These are phyloP conservation scores for Oenanthe javanica DNA, from an alignment of 140 eudicot genomes.

Conservation along the genomic window DNA sequence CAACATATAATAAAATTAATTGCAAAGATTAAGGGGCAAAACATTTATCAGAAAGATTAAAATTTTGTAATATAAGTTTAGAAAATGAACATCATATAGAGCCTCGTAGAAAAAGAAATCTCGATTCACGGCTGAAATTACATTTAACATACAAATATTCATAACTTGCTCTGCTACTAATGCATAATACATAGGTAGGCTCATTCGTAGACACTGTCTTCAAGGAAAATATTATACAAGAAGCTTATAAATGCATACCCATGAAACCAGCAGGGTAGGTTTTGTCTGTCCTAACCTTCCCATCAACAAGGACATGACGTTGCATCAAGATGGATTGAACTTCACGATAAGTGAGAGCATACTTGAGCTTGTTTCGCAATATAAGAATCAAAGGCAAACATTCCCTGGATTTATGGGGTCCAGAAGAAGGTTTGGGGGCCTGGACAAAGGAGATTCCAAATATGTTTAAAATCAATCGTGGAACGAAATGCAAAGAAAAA, in stretches of 20 bases:
- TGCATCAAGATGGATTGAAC: slow-evolving; percentile 40
- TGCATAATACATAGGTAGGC: too few species aligned
- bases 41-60: background rate
- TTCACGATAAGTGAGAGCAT: slow-evolving; percentile 42
- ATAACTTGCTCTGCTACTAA: too few species aligned
- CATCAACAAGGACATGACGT: slow-evolving; percentile 44
- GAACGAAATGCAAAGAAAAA: too few species aligned
- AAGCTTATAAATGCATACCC: slow-evolving; percentile 18
- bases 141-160: too few species aligned
- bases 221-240: background rate
- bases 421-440: slow-evolving; percentile 52
- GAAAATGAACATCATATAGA: background rate
- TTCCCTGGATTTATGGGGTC: slow-evolving; percentile 47
- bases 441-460: too few species aligned
- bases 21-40: background rate
- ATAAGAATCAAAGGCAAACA: slow-evolving; percentile 42
- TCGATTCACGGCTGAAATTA: too few species aligned
- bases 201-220: too few species aligned
- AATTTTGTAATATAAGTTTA: background rate
- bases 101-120: background rate
- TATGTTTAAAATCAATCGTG: too few species aligned
- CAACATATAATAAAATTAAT: background rate
- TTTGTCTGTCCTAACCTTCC: slow-evolving; percentile 47
- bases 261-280: slow-evolving; percentile 43
- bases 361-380: slow-evolving; percentile 37